Evolutionary conservation across 352 stramenopile species (phyloP).

Genomic region (Saprolegnia diclina): DNA sequence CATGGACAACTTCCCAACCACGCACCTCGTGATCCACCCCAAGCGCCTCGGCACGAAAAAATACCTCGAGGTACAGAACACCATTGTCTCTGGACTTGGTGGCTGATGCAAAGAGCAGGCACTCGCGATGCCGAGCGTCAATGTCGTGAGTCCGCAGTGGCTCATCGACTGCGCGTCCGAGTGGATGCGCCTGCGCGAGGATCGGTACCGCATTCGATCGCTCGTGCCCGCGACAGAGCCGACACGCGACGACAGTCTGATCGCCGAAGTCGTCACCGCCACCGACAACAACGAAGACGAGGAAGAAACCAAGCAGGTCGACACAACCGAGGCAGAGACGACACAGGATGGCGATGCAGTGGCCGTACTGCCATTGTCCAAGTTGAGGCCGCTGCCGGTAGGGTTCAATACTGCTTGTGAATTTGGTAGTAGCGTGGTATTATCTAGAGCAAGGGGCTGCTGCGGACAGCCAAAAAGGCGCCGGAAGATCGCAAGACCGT

Average conservation of each 20-base stretch:
- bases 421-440: not conserved
- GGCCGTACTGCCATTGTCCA: not conserved
- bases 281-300: conserved; percentile 1
- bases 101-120: conserved; percentile 35
- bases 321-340: not conserved
- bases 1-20: conserved; percentile 68
- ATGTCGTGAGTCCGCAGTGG: conserved; percentile 73
- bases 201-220: conserved; percentile 30
- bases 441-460: conserved; percentile 15
- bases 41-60: conserved; percentile 75
- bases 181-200: conserved; percentile 54
- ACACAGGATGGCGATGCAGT: not conserved
- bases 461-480: conserved; percentile 27
- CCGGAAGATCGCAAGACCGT: conserved; percentile 45
- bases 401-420: not conserved
- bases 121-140: conserved; percentile 47
- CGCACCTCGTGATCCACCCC: conserved; percentile 81
- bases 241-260: not conserved
- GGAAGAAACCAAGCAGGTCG: not conserved
- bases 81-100: not conserved
- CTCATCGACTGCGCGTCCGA: conserved; percentile 69
- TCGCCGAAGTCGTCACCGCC: not conserved
- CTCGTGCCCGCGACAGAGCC: not conserved
- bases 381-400: conserved; percentile 6
- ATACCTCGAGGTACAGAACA: conserved; percentile 45